A percentile compares a stretch with the other conserved stretches of the same genome.
phyloP scores from a whole-genome alignment of 179 eudicot genomes.

The Silene coronaria region DNA sequence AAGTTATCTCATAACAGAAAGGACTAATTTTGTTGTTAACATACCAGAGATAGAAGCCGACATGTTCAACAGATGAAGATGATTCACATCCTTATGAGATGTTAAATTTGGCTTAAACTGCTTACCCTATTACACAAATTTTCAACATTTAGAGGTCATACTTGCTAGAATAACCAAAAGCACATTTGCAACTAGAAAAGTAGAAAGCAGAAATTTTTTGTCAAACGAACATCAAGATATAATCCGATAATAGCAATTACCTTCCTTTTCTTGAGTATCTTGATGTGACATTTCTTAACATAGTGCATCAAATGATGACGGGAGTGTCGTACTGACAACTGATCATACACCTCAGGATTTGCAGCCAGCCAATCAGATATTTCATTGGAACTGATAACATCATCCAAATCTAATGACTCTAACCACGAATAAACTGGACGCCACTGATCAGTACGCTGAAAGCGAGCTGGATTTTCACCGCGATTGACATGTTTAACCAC shows the following conservation, averaged over 20 bases:
- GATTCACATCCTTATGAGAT: conserved; percentile 23
- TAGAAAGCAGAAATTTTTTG: background rate
- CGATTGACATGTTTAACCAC: conserved; percentile 27
- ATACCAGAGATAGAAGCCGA: conserved; percentile 37
- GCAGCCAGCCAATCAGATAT: conserved; percentile 75
- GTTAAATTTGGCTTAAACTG: conserved; percentile 29
- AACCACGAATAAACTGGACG: conserved; percentile 90
- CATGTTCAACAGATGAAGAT: conserved; percentile 23
- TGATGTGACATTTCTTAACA: conserved; percentile 73
- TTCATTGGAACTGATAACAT: conserved; percentile 73
- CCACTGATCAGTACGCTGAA: conserved; percentile 92
- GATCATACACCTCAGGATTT: conserved; percentile 59
- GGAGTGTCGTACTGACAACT: conserved; percentile 62
- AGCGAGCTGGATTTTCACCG: conserved; percentile 50
- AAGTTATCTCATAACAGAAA: background rate
- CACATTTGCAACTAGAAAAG: background rate
- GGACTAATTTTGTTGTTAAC: conserved; percentile 13
- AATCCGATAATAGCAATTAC: conserved; percentile 32
- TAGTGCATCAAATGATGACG: conserved; percentile 95
- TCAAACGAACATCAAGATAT: background rate
- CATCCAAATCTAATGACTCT: conserved; percentile 68
- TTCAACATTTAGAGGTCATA: background rate
- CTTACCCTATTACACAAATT: conserved; percentile 37
- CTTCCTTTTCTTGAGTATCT: conserved; percentile 68
- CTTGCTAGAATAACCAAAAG: background rate